Percentiles rank a stretch among this genome's conserved stretches.
Evolutionary conservation across 768 basidiomycete species (phyloP).

Genomic region (Mycena indigotica): DNA sequence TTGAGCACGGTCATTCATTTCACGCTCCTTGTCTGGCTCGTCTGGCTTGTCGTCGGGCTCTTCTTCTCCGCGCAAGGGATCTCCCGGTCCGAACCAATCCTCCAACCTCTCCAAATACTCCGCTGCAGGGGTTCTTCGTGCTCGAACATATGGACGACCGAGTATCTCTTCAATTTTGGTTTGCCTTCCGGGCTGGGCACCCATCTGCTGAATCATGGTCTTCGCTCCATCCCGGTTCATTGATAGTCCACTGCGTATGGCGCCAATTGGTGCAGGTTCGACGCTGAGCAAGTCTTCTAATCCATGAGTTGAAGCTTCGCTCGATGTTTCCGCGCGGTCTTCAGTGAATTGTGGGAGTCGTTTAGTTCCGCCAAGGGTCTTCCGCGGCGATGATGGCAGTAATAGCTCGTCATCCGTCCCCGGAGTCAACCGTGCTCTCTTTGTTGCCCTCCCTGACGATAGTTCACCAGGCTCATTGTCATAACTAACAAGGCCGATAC

Average conservation of each 20-base stretch:
- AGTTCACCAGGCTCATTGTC: not conserved
- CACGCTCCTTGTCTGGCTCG: not conserved
- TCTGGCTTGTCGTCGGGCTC: not conserved
- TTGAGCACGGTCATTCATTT: not conserved
- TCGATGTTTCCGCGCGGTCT: not conserved
- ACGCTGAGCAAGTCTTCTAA: not conserved
- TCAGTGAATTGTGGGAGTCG: not conserved
- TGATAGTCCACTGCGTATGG: not conserved
- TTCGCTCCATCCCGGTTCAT: not conserved
- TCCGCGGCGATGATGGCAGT: not conserved
- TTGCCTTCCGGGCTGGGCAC: not conserved
- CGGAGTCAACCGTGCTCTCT: not conserved
- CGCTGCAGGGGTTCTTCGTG: conserved; percentile 9
- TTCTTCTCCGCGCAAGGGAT: conserved; percentile 18
- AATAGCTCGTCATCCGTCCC: not conserved
- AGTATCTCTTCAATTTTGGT: not conserved
- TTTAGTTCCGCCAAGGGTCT: not conserved
- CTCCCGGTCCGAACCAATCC: conserved; percentile 18
- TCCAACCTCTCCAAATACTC: conserved; percentile 6
- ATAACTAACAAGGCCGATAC: not conserved
- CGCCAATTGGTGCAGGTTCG: not conserved
- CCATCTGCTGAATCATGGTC: not conserved
- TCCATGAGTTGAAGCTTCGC: too few relatives aligned
- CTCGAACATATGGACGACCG: not conserved
- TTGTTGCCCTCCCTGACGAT: not conserved